Base-by-base conservation (phyloP, 345 rosid genomes). In the Lepidium sativum region DNA sequence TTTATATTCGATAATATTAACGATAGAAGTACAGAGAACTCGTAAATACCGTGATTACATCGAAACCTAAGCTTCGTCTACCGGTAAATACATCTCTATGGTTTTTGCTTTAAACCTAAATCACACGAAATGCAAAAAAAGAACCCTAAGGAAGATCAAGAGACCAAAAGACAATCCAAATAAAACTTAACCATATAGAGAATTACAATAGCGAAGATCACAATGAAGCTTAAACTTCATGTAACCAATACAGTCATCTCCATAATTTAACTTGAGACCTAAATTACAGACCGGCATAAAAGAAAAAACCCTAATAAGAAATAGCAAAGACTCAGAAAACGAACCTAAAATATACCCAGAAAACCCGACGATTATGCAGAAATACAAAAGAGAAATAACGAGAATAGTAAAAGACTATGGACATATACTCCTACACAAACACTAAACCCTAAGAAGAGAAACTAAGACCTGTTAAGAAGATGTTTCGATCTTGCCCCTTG, bases 401-500 rank as follows among this genome's bases (percentile, higher is more conserved):
- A 34, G n/a, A 18, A 29, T 12, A 6, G 8, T n/a, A 53, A 16
- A 54, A 61, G 38, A 13, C 65, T 62, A 39, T 40, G 13, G 13
- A 68, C 60, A 74, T 15, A 41, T 61, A 74, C 64, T 68, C 63
- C 65, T 74, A 68, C 39, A 68, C 54, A 68, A 6, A 68, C 56
- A 62, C 74, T 61, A 68, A 74, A 64, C 48, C 60, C 74, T 63
- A 63, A 68, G 73, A 74, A 49, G 69, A 67, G 69, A 54, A 20
- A 68, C 69, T 47, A 73, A 64, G 76, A 78, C 78, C 56, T 62
- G 72, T 73, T 55, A 80, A 69, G 54, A 65, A 65, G 23, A 51
- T 23, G 29, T 35, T 73, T 64, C 80, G 70, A 78, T 45, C 73
- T 63, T 79, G 16, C 91, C 96, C 91, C 75, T 81, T 81, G 90